Conservation (phyloP, 2,329 filamentous ascomycete genomes). For the Colletotrichum gigasporum region DNA sequence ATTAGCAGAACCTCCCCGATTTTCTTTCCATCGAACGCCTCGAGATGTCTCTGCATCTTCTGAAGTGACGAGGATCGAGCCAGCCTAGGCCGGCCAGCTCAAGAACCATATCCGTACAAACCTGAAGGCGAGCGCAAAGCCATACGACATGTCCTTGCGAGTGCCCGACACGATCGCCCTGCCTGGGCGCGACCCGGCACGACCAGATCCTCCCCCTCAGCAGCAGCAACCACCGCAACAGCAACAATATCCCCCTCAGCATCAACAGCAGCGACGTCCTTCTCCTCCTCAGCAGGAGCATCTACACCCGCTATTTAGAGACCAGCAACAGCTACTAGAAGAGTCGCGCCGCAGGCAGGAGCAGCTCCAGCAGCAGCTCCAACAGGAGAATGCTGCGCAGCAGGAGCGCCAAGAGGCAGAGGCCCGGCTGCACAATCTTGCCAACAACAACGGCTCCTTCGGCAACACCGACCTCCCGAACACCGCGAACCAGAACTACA, state of each 20-base stretch:
- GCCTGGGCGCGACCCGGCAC: not conserved
- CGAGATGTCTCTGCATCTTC: not conserved
- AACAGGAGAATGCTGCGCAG: too few relatives aligned
- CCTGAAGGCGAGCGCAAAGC: not conserved
- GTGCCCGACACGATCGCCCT: conserved; percentile 16
- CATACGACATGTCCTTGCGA: not conserved
- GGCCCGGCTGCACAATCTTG: too few relatives aligned
- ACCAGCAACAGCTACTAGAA: too few relatives aligned
- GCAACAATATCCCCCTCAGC: not conserved
- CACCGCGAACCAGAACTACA: too few relatives aligned
- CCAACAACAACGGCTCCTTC: too few relatives aligned
- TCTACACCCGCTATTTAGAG: too few relatives aligned
- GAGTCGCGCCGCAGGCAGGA: too few relatives aligned
- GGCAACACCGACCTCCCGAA: too few relatives aligned
- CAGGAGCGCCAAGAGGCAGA: too few relatives aligned
- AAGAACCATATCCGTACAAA: not conserved
- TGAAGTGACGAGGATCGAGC: not conserved
- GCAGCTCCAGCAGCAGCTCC: too few relatives aligned
- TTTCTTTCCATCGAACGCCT: not conserved
- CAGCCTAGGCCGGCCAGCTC: too few relatives aligned
- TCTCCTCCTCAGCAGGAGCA: too few relatives aligned
- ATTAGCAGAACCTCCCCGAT: not conserved
- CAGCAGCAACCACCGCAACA: not conserved
- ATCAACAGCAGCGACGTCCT: not conserved
- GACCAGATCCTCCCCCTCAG: not conserved